Evolutionary conservation across 1,284 basidiomycete genomes (phyloP).

Genomic region (Mycena citricolor): DNA sequence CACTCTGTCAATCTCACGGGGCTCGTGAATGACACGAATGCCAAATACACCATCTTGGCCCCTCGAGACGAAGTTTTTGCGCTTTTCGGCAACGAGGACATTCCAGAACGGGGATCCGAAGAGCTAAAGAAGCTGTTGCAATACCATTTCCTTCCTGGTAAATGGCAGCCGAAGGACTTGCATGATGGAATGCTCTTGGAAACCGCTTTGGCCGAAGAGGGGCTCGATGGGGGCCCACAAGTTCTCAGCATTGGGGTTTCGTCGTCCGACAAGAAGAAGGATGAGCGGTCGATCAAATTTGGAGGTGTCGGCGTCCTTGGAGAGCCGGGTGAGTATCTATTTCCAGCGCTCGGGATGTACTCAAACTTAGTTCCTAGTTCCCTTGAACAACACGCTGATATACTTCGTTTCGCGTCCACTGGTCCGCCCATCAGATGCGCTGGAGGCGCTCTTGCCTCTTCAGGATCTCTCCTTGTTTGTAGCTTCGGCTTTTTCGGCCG

Average conservation of each 20-base stretch:
- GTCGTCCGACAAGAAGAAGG: constrained; percentile 44
- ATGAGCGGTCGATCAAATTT: constrained; percentile 69
- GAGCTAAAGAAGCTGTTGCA: constrained; percentile 67
- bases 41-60: constrained; percentile 81
- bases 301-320: constrained; percentile 82
- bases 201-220: constrained; percentile 72
- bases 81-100: constrained; percentile 47
- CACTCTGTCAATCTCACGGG: constrained; percentile 78
- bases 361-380: constrained; percentile 42
- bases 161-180: constrained; percentile 69
- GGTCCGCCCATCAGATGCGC: constrained; percentile 76
- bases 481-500: constrained; percentile 84
- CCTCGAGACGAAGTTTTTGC: constrained; percentile 85
- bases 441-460: constrained; percentile 81
- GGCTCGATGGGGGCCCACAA: constrained; percentile 69
- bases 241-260: constrained; percentile 72
- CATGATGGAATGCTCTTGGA: constrained; percentile 74
- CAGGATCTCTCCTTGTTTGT: constrained; percentile 89
- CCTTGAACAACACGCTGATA: constrained; percentile 77
- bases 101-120: constrained; percentile 65
- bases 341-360: background rate
- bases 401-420: constrained; percentile 89
- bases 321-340: constrained; percentile 59
- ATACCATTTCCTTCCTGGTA: constrained; percentile 89
- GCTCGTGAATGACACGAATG: constrained; percentile 77